A percentile compares a stretch with the other conserved stretches of the same genome.
phyloP scores from a whole-genome alignment of 2,329 filamentous ascomycete genomes.

The Aspergillus viridinutans region DNA sequence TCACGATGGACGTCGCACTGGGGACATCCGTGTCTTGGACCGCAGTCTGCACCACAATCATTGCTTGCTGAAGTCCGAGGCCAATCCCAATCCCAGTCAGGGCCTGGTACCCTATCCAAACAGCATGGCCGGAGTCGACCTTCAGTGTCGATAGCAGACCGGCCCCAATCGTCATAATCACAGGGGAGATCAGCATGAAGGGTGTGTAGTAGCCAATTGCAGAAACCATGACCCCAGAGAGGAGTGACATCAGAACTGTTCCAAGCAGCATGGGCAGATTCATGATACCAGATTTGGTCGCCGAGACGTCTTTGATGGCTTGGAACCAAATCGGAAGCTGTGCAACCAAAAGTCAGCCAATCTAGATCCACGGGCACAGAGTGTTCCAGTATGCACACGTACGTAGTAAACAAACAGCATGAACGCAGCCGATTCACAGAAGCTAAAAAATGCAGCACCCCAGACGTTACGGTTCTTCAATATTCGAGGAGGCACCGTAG shows the following conservation, averaged over 20 bases:
- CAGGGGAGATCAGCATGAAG: slow-evolving; percentile 33
- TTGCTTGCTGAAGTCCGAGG: slow-evolving; percentile 33
- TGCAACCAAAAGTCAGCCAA: neutral
- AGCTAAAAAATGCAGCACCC: slow-evolving; percentile 37
- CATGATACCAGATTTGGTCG: slow-evolving; percentile 37
- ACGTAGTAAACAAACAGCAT: slow-evolving; percentile 45
- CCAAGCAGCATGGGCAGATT: slow-evolving; percentile 32
- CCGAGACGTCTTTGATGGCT: slow-evolving; percentile 32
- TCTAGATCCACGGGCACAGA: neutral
- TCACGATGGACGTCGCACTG: slow-evolving; percentile 31
- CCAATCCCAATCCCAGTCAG: slow-evolving; percentile 35
- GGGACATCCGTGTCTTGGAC: slow-evolving; percentile 31
- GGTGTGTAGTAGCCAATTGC: slow-evolving; percentile 38
- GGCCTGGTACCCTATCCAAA: slow-evolving; percentile 40
- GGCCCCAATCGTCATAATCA: slow-evolving; percentile 31
- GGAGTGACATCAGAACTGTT: slow-evolving; percentile 28
- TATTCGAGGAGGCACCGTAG: slow-evolving; percentile 44
- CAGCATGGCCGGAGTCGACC: slow-evolving; percentile 24
- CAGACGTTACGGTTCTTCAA: slow-evolving; percentile 42
- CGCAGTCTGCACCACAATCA: slow-evolving; percentile 33
- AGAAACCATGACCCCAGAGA: slow-evolving; percentile 29
- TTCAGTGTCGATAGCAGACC: slow-evolving; percentile 35
- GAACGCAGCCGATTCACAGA: slow-evolving; percentile 42
- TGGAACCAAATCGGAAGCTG: slow-evolving; percentile 45
- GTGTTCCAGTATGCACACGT: slow-evolving; percentile 6